These are phyloP conservation scores for Quercus wislizeni DNA, from an alignment of 306 rosid genomes.

Conservation along the genomic window DNA sequence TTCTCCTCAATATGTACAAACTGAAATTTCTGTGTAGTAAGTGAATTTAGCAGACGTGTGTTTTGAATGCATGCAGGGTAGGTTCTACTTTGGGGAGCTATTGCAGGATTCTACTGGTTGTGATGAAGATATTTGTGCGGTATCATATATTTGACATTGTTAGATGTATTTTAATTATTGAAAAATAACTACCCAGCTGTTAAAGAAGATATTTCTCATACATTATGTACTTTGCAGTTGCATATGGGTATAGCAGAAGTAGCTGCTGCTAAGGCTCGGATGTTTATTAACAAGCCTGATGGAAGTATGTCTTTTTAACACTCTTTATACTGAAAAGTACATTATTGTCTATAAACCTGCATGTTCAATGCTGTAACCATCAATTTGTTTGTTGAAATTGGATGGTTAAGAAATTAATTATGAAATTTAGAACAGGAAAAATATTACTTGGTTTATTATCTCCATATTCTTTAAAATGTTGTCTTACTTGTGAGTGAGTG, in stretches of 20 bases:
- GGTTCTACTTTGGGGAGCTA: slow-evolving; percentile 92
- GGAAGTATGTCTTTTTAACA: slow-evolving; percentile 64
- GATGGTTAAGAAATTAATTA: background rate
- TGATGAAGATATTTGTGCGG: slow-evolving; percentile 75
- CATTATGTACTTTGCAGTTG: slow-evolving; percentile 55
- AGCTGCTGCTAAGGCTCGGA: slow-evolving; percentile 99
- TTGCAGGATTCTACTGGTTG: slow-evolving; percentile 61
- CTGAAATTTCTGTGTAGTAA: background rate
- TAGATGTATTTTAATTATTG: slow-evolving; percentile 9
- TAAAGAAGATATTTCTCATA: slow-evolving; percentile 22
- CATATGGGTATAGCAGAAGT: slow-evolving; percentile 94
- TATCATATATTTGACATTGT: slow-evolving; percentile 22
- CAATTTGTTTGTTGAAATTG: background rate
- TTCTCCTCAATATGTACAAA: background rate
- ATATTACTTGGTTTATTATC: background rate
- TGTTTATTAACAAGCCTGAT: slow-evolving; percentile 98
- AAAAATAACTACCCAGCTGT: background rate
- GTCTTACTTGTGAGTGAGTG: background rate
- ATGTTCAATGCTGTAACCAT: background rate
- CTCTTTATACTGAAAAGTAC: slow-evolving; percentile 6
- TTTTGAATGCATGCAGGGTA: slow-evolving; percentile 64
- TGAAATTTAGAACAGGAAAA: background rate
- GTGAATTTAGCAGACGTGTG: background rate
- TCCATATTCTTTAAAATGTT: background rate
- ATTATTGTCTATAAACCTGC: background rate